These are phyloP conservation scores for Cercospora zeae-maydis DNA, from an alignment of 2,329 filamentous ascomycete species.

Conservation along the genomic window DNA sequence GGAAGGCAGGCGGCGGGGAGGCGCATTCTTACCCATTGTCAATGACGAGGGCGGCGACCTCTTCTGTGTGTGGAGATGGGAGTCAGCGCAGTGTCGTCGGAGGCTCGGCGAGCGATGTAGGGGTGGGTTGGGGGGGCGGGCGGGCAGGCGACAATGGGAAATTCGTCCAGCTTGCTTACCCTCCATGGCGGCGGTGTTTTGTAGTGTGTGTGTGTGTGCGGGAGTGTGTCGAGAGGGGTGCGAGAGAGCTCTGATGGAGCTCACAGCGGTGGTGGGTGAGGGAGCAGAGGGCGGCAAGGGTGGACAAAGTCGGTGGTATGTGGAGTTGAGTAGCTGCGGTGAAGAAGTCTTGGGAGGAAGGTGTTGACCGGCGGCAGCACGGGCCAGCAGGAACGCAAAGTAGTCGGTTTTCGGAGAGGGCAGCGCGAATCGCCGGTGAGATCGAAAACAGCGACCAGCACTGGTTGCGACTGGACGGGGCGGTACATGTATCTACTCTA, in stretches of 20 bases:
- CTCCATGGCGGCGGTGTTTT: slow-evolving; percentile 35
- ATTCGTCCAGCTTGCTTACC: slow-evolving; percentile 31
- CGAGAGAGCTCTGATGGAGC: slow-evolving; percentile 6
- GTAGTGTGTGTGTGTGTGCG: slow-evolving; percentile 13
- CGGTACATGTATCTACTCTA: too few relatives aligned
- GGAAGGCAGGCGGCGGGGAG: slow-evolving; percentile 35
- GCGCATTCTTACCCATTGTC: slow-evolving; percentile 95
- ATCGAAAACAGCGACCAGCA: not conserved
- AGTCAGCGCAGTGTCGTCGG: slow-evolving; percentile 25
- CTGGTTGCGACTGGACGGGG: not conserved
- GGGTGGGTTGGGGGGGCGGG: slow-evolving; percentile 14
- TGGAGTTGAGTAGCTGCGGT: slow-evolving; percentile 1
- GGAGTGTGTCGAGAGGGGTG: slow-evolving; percentile 5
- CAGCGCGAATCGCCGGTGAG: slow-evolving; percentile 9
- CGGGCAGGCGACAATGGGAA: slow-evolving; percentile 18
- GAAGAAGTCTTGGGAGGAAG: slow-evolving; percentile 11
- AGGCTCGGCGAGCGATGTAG: slow-evolving; percentile 8
- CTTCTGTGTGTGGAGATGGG: slow-evolving; percentile 61
- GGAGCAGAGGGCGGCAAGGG: not conserved
- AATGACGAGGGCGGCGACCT: slow-evolving; percentile 99
- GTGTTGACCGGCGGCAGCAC: not conserved
- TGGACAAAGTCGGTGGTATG: not conserved
- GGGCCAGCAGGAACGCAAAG: not conserved
- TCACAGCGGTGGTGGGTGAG: slow-evolving; percentile 4
- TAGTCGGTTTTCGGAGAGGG: slow-evolving; percentile 3